phyloP scores from a whole-genome alignment of 2,329 filamentous ascomycete genomes.

The Claviceps pazoutovae region DNA sequence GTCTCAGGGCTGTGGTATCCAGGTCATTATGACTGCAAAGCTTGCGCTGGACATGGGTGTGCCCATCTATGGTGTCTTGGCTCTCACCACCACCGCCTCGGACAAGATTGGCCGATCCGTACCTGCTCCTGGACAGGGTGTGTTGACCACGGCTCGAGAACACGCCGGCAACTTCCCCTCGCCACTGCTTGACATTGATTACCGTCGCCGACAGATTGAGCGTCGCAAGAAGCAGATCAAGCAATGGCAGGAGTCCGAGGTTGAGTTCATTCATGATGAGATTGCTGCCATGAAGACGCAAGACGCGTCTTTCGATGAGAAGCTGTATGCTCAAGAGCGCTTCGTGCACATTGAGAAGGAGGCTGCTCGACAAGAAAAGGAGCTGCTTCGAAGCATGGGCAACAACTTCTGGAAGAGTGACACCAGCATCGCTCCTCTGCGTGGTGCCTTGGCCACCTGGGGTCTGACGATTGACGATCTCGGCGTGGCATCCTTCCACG shows the following conservation, averaged over 20 bases:
- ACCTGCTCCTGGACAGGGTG: constrained; percentile 90
- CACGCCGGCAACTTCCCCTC: constrained; percentile 84
- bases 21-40: constrained; percentile 95
- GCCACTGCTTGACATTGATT: constrained; percentile 92
- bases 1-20: constrained; percentile 94
- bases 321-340: constrained; percentile 76
- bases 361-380: constrained; percentile 80
- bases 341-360: constrained; percentile 74
- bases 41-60: constrained; percentile 97
- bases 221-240: constrained; percentile 88
- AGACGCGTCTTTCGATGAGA: constrained; percentile 59
- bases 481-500: constrained; percentile 93
- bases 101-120: constrained; percentile 99
- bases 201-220: constrained; percentile 88
- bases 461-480: constrained; percentile 95
- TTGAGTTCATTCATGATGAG: constrained; percentile 87
- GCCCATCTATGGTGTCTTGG: constrained; percentile 89
- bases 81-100: constrained; percentile 86
- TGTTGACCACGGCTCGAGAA: constrained; percentile 89
- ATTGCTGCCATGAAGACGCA: constrained; percentile 80
- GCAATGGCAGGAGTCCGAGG: constrained; percentile 89
- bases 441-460: constrained; percentile 93
- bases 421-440: constrained; percentile 80
- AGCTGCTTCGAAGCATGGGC: constrained; percentile 80
- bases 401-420: constrained; percentile 99